Evolutionary conservation across 495 filamentous ascomycete genomes (phyloP).

Genomic region (Hyphodiscus hymeniophilus): DNA sequence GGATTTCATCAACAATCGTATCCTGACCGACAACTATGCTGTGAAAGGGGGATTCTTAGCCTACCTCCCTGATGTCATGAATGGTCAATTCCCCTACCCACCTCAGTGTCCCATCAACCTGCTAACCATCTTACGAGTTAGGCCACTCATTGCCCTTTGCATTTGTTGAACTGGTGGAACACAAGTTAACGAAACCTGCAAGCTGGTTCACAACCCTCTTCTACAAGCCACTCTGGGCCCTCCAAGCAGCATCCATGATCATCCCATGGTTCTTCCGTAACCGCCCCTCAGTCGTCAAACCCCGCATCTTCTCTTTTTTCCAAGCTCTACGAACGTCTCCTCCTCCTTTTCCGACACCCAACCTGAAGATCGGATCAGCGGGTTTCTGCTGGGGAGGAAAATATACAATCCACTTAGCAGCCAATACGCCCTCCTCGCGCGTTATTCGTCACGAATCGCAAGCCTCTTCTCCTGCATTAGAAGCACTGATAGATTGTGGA

Average conservation of each 20-base stretch:
- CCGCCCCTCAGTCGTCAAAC: constrained; percentile 28
- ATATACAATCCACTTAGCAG: constrained; percentile 35
- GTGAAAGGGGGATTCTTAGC: constrained; percentile 38
- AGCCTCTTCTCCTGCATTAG: constrained; percentile 20
- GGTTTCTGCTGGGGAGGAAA: constrained; percentile 58
- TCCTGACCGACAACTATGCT: constrained; percentile 46
- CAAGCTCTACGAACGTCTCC: constrained; percentile 29
- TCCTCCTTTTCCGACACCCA: constrained; percentile 9
- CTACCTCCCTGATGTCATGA: constrained; percentile 53
- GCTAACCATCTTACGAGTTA: constrained; percentile 5
- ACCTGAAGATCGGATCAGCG: constrained; percentile 34
- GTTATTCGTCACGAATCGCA: constrained; percentile 14
- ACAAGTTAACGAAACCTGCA: background rate
- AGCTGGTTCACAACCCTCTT: constrained; percentile 15
- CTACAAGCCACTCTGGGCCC: constrained; percentile 8
- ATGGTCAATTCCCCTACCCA: constrained; percentile 31
- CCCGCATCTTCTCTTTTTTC: constrained; percentile 41
- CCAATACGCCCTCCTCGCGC: constrained; percentile 19
- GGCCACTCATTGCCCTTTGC: constrained; percentile 15
- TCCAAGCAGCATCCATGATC: constrained; percentile 16
- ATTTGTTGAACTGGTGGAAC: background rate
- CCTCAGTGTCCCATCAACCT: background rate
- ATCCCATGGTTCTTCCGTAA: constrained; percentile 30
- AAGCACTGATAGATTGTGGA: constrained; percentile 38
- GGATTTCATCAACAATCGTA: constrained; percentile 42